Base-by-base conservation (phyloP, 2,329 filamentous ascomycete species). In the Sporothrix euskadiensis region DNA sequence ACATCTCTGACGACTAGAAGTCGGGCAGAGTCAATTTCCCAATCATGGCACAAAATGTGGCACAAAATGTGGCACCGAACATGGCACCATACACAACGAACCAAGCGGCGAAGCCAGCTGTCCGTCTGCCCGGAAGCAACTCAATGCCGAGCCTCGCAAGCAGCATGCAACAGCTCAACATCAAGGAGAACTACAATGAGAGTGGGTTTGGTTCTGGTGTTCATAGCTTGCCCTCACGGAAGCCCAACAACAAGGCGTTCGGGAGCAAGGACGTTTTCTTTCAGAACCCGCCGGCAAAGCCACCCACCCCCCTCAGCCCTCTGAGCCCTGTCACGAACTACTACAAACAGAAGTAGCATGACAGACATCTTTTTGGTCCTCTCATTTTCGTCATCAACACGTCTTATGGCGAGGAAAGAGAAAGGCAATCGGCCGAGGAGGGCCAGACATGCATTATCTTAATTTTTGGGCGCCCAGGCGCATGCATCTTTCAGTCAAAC, bases 1-100 rank as follows among this genome's bases (percentile, higher is more conserved):
- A 66, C 41, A 32, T 26, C 14, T 71, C 71, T 56, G 69, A 68
- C 68, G 74, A 75, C 16, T 76, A 76, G 75, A 44, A 68, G 19
- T 73, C 73, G 70, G 66, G 16, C 66, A 69, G 66, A 69, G 19
- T 30, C 47, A 56, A 70, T 54, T 39, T 22, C 3, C 16, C 47
- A 52, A 19, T 39, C 30, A 47, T 12, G 56, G 22, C 26, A 41
- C 30, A 41, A 30, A 49, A 35, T 19, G 32, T 12, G 56, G 22
- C 26, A 41, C 30, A 26, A 1, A 26, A 26, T 26, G 26, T 26
- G 26, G 22, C 26, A 41, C 30, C 41, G 19, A 49, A 35, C 30
- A 47, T 12, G 56, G 22, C 26, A 41, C 30, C 56, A 30, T 41
- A 44, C n/a, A 57, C 44, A 9, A 47, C 14, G 32, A 35, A 44